Evolutionary conservation across 2,329 filamentous ascomycete species (phyloP), one percentile per base, ranked within the genome.

Genomic region (Hypoxylon sp.): DNA sequence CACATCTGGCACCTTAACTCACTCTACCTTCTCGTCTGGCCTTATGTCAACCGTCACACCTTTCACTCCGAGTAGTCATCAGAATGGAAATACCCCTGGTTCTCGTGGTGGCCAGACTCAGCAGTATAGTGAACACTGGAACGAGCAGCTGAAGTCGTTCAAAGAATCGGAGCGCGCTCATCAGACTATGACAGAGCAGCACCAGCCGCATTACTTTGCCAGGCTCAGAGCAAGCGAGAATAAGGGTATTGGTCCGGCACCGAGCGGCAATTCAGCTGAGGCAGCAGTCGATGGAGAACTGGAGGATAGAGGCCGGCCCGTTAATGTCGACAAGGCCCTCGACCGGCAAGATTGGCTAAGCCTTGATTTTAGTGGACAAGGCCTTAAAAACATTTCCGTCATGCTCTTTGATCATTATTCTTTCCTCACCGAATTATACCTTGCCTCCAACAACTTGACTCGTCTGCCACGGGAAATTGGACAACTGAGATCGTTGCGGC

Each of bases 361-460:
- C 71, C 85, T 99, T 74, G 96, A 99, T 80, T 91, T 98, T 78
- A 96, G 94, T 74, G 96, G 96, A n/a, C 96, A 98, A 82, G 95
- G 95, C 19, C 84, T 99, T 52, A 91, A 94, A 72, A 92, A 93
- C 65, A 85, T 99, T 32, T 90, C 94, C 0, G 83, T 88, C 7
- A 88, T 91, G 48, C 84, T 99, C 32, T 98, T 98, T 82, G 86
- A 87, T 46, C 72, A 81, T 72, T 99, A 98, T 80, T 87, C 87
- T 48, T 98, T 99, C 79, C 84, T 99, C 62, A 92, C 92, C 72
- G 95, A 97, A 80, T 87, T 99, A 30, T 98, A 97, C 79, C 89
- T 99, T 69, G 94, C 94, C 74, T 95, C 94, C 72, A 99, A 99
- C 84, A 94, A 94, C 78, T 86, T 99, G 65, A 89, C 89, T 28